These are phyloP conservation scores for Suillus subalutaceus DNA, from an alignment of 768 basidiomycete species.

Conservation along the genomic window DNA sequence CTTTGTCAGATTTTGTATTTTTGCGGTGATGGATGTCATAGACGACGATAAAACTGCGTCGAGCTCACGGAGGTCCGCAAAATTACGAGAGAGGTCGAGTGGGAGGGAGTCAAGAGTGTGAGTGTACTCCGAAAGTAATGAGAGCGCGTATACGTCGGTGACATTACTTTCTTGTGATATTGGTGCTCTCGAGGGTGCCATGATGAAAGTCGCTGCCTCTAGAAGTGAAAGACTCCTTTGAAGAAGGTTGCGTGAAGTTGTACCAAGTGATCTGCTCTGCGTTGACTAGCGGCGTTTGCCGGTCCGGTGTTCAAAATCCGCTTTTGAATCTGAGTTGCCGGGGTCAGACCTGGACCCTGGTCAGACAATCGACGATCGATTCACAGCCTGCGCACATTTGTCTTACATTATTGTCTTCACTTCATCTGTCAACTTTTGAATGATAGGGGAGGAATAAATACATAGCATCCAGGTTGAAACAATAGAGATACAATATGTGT, in stretches of 20 bases:
- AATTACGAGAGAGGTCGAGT: conserved; percentile 89
- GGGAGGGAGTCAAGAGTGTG: conserved; percentile 94
- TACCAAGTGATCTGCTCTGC: neutral
- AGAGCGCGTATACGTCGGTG: conserved; percentile 60
- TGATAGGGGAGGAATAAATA: conserved; percentile 2
- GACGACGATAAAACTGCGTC: conserved; percentile 95
- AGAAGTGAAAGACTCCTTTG: neutral
- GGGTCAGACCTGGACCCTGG: neutral
- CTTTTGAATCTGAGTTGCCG: conserved; percentile 2
- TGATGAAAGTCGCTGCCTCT: conserved; percentile 17
- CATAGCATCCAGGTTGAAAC: conserved; percentile 14
- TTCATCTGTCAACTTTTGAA: neutral
- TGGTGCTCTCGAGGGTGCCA: conserved; percentile 41
- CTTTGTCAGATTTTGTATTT: conserved; percentile 72
- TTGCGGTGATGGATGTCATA: conserved; percentile 77
- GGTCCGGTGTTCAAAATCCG: conserved; percentile 24
- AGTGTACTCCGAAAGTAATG: conserved; percentile 80
- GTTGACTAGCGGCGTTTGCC: conserved; percentile 28
- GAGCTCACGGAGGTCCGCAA: conserved; percentile 96
- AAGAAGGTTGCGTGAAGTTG: conserved; percentile 1
- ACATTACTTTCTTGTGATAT: conserved; percentile 34
- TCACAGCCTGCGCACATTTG: neutral
- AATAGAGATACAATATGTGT: conserved; percentile 25
- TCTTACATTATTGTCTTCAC: conserved; percentile 12
- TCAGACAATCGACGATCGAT: neutral